These are phyloP conservation scores for Aspergillus texensis DNA, from an alignment of 2,329 filamentous ascomycete genomes.

Conservation along the genomic window DNA sequence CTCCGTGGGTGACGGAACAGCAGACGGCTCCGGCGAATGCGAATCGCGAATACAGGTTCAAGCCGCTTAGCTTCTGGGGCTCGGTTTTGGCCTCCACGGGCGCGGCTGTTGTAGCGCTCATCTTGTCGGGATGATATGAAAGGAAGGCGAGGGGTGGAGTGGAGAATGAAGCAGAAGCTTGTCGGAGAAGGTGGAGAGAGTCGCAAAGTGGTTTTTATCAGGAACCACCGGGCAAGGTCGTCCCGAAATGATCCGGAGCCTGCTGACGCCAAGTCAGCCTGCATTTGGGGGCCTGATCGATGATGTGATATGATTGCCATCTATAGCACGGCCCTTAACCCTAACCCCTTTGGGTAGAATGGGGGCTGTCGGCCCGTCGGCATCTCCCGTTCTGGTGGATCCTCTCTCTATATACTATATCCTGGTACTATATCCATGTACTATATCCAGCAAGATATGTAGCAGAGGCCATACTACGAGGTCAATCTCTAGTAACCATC, in stretches of 20 bases:
- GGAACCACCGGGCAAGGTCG: background rate
- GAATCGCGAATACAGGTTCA: conserved; percentile 89
- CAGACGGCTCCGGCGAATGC: conserved; percentile 96
- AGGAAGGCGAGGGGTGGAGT: background rate
- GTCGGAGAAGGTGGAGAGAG: background rate
- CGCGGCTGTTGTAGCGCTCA: background rate
- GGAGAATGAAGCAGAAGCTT: background rate
- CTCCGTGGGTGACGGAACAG: conserved; percentile 97
- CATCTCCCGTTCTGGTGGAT: background rate
- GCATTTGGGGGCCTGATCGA: background rate
- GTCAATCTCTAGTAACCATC: too few species aligned
- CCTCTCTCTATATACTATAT: too few species aligned
- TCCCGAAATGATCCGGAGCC: background rate
- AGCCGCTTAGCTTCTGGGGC: conserved; percentile 56
- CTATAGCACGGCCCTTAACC: background rate
- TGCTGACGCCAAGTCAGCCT: background rate
- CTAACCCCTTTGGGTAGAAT: background rate
- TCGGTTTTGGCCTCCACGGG: background rate
- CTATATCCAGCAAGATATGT: too few species aligned
- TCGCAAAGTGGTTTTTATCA: background rate
- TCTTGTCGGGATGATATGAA: background rate
- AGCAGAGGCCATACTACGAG: too few species aligned
- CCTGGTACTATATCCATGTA: too few species aligned
- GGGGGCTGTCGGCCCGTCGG: background rate
- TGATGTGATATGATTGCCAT: background rate